A percentile compares a stretch with the other conserved stretches of the same genome.
Evolutionary conservation across 2,329 filamentous ascomycete species (phyloP).

Genomic region (Aspergillus transmontanensis): DNA sequence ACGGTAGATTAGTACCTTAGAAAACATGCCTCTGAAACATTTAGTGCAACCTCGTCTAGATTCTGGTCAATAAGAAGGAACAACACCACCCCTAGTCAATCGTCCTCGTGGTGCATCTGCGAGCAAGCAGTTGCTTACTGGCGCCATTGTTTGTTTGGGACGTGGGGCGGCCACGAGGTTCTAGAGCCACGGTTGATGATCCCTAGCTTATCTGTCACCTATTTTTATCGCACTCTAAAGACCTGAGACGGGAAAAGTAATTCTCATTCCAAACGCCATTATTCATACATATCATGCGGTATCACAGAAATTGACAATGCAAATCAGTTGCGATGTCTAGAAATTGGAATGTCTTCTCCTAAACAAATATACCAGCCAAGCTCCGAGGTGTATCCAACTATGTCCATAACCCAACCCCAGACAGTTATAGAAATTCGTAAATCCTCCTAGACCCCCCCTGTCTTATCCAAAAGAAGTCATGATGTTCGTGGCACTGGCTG

Average conservation of each 20-base stretch:
- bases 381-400: not conserved
- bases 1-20: not conserved
- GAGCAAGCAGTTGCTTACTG: not conserved
- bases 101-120: not conserved
- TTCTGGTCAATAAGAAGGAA: not conserved
- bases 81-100: not conserved
- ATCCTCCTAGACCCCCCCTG: not conserved
- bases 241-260: not conserved
- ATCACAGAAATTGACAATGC: not conserved
- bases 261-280: not conserved
- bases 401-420: not conserved
- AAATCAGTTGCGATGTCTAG: not conserved
- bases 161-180: conserved; percentile 11
- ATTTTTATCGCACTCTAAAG: not conserved
- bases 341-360: not conserved
- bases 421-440: not conserved
- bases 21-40: not conserved
- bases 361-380: not conserved
- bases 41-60: not conserved
- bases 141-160: conserved; percentile 9
- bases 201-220: not conserved
- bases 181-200: conserved; percentile 14
- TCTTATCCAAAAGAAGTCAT: not conserved
- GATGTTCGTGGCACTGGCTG: conserved; percentile 8
- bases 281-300: conserved; percentile 1